Evolutionary conservation across 139 green algal genomes (phyloP), one percentile per base, ranked within the genome.

Genomic region (Chlorella vulgaris): DNA sequence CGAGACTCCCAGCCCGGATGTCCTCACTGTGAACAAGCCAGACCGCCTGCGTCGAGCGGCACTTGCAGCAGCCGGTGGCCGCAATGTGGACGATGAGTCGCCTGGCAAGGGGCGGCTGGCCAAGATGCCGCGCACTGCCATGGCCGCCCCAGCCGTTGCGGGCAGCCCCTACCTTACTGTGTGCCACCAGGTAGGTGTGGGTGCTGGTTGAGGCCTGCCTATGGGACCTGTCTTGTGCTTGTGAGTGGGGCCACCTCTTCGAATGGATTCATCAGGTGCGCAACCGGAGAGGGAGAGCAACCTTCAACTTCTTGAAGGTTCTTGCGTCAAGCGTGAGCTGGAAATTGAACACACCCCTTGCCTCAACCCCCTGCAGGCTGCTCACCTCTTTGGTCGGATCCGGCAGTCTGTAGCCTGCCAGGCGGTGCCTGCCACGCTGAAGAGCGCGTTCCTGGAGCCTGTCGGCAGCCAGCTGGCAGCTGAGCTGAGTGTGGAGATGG

Each of bases 401-500:
- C 82, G 83, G 28, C 36, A 83, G 43, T 43, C 76, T 1, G 89
- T 96, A 33, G 91, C 88, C 0, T 77, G 84, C 42, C 89, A 95
- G 78, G 88, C 86, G 39, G 93, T 89, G 15, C 94, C 93, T 7
- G 88, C 91, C 68, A 96, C 90, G 1, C 89, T 98, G 7, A 95
- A 96, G 82, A 85, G 88, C 29, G 90, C 92, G 0, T 98, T 98
- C 76, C 81, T 98, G 84, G 90, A 96, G 76, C 94, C 93, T 2
- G 68, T 97, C 42, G 36, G 36, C 7, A 31, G 31, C 78, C 40
- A 84, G 43, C 88, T 96, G 74, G 60, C 86, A 1, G 69, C 87
- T 1, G 84, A 94, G 74, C 84, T 96, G 50, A 81, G 86, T 7
- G 71, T 95, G 80, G 88, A 96, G 61, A 83, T 97, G 70, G 92